These are phyloP conservation scores for Vitis cinerea DNA, from an alignment of 164 flowering plant species.

Conservation along the genomic window DNA sequence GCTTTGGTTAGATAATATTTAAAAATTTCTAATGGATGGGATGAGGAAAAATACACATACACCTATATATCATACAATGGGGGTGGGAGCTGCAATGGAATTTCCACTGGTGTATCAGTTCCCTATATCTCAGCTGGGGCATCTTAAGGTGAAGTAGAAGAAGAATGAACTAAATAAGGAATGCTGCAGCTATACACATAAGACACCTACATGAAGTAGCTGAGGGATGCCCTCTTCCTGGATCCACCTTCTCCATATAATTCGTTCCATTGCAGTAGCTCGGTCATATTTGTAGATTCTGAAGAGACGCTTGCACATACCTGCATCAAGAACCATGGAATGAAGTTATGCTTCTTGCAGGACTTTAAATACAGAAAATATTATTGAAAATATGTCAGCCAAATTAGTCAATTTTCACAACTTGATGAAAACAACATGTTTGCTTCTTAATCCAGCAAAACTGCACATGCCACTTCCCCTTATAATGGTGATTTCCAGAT, in stretches of 20 bases:
- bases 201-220: constrained; percentile 73
- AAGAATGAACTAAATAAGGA: constrained; percentile 11
- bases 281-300: constrained; percentile 75
- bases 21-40: neutral
- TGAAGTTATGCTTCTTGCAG: neutral
- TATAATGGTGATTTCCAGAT: too few species aligned
- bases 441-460: neutral
- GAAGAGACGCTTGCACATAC: constrained; percentile 78
- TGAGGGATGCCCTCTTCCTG: constrained; percentile 62
- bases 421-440: too few species aligned
- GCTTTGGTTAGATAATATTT: neutral
- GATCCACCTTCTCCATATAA: constrained; percentile 89
- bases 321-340: constrained; percentile 16
- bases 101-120: constrained; percentile 10
- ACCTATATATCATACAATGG: constrained; percentile 29
- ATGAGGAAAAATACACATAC: neutral
- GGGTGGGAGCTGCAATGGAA: constrained; percentile 6
- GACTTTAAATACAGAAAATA: too few species aligned
- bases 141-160: neutral
- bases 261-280: constrained; percentile 79
- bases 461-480: too few species aligned
- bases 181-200: constrained; percentile 29
- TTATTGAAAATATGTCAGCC: neutral
- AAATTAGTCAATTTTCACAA: neutral
- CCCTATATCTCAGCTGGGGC: too few species aligned